Evolutionary conservation across 1,284 basidiomycete genomes (phyloP).

Genomic region (Cutaneotrichosporon mucoides): DNA sequence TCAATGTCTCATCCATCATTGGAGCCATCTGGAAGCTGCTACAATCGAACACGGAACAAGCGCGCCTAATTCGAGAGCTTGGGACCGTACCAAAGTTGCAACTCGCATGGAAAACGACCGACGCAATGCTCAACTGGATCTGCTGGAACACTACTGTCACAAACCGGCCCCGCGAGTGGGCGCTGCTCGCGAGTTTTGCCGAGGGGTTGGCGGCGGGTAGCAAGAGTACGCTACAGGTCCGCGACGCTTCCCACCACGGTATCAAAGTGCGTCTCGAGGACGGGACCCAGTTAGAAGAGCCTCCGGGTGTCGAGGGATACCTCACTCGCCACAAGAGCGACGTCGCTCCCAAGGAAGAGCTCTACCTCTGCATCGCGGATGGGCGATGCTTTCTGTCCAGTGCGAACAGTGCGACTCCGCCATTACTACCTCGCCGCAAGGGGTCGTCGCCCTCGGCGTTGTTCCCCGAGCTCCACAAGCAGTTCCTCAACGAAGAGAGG

Average conservation of each 20-base stretch:
- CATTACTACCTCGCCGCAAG: slow-evolving; percentile 28
- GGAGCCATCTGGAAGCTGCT: slow-evolving; percentile 33
- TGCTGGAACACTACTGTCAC: slow-evolving; percentile 35
- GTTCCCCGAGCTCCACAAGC: slow-evolving; percentile 31
- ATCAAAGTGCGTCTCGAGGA: slow-evolving; percentile 33
- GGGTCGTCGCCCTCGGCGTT: slow-evolving; percentile 32
- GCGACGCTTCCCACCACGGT: slow-evolving; percentile 38
- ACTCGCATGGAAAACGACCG: slow-evolving; percentile 40
- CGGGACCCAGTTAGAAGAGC: slow-evolving; percentile 39
- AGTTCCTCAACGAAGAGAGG: slow-evolving; percentile 32
- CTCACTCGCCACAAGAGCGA: slow-evolving; percentile 29
- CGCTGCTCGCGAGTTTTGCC: slow-evolving; percentile 39
- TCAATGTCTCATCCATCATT: slow-evolving; percentile 28
- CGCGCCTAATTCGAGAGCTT: slow-evolving; percentile 25
- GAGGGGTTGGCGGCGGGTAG: slow-evolving; percentile 9
- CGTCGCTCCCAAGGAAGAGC: slow-evolving; percentile 20
- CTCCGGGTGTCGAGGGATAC: slow-evolving; percentile 44
- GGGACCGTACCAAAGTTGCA: slow-evolving; percentile 24
- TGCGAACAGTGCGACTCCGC: slow-evolving; percentile 30
- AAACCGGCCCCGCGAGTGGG: slow-evolving; percentile 36
- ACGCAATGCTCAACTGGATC: slow-evolving; percentile 46
- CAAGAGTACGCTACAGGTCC: slow-evolving; percentile 28
- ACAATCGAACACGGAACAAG: slow-evolving; percentile 23
- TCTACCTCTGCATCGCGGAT: slow-evolving; percentile 40
- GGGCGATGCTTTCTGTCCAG: slow-evolving; percentile 37